These are phyloP conservation scores for Brassica balearica DNA, from an alignment of 441 rosid species.

Conservation along the genomic window DNA sequence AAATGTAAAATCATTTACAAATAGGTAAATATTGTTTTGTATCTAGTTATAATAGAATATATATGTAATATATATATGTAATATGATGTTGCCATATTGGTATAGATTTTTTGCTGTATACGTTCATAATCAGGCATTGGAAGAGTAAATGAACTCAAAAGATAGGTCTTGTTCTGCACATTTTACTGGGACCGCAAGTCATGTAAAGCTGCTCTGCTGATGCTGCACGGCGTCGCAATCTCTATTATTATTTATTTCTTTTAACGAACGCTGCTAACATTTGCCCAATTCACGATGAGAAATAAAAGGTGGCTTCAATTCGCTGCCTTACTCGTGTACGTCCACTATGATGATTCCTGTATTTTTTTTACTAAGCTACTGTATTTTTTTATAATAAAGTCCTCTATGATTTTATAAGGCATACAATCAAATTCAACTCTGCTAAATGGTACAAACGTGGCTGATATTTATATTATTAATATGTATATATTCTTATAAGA, in stretches of 20 bases:
- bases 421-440: not conserved
- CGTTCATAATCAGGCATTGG: conserved; percentile 4
- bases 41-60: too few species aligned
- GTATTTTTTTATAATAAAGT: not conserved
- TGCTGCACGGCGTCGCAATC: conserved; percentile 13
- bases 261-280: not conserved
- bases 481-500: not conserved
- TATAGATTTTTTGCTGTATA: not conserved
- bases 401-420: not conserved
- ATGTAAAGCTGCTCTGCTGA: conserved; percentile 8
- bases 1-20: too few species aligned
- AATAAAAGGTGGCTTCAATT: not conserved
- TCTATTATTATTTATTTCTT: not conserved
- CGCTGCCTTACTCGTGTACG: not conserved
- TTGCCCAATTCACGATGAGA: not conserved
- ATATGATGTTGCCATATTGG: not conserved
- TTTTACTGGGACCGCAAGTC: conserved; percentile 3
- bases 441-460: not conserved
- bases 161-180: not conserved
- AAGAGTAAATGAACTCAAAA: conserved; percentile 1
- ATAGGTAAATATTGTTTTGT: too few species aligned
- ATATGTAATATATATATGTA: not conserved
- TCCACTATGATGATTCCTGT: too few species aligned
- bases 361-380: too few species aligned
- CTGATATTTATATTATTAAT: not conserved